These are phyloP conservation scores for Amanita rubescens DNA, from an alignment of 768 basidiomycete species.

Conservation along the genomic window DNA sequence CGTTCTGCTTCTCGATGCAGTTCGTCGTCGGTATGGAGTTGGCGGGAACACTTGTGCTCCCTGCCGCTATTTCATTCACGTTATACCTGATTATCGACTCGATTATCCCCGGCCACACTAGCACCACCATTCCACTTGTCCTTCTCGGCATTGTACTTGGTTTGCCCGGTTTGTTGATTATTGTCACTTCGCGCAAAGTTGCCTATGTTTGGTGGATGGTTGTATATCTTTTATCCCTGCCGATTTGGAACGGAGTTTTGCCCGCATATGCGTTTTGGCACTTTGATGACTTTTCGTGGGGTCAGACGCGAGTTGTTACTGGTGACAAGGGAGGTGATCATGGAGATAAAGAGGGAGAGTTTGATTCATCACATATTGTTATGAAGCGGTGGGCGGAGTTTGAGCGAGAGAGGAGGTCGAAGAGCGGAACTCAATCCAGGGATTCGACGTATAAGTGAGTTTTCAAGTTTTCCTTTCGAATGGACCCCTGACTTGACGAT, in stretches of 20 bases:
- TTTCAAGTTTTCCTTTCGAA: slow-evolving; percentile 1
- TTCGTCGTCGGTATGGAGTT: slow-evolving; percentile 99
- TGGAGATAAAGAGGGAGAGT: slow-evolving; percentile 95
- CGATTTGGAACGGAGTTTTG: slow-evolving; percentile 95
- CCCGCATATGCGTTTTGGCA: slow-evolving; percentile 99
- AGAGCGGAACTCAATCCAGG: slow-evolving; percentile 75
- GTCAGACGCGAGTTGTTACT: slow-evolving; percentile 79
- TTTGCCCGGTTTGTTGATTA: slow-evolving; percentile 91
- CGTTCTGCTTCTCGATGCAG: slow-evolving; percentile 99
- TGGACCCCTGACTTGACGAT: slow-evolving; percentile 10
- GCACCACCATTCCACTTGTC: slow-evolving; percentile 85
- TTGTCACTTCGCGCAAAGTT: slow-evolving; percentile 90
- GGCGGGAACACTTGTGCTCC: slow-evolving; percentile 90
- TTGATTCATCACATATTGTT: slow-evolving; percentile 92
- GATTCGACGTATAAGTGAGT: slow-evolving; percentile 70
- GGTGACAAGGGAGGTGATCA: slow-evolving; percentile 68
- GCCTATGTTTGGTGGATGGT: slow-evolving; percentile 98
- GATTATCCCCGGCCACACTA: slow-evolving; percentile 71
- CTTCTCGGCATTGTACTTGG: slow-evolving; percentile 92
- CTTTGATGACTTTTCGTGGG: slow-evolving; percentile 98
- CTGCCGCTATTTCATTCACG: slow-evolving; percentile 96
- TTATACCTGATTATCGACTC: slow-evolving; percentile 86
- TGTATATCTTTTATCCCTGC: slow-evolving; percentile 85
- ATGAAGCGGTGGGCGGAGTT: slow-evolving; percentile 99
- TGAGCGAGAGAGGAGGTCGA: slow-evolving; percentile 93